Conservation (phyloP, 2,329 filamentous ascomycete genomes). For the Trichothecium roseum region DNA sequence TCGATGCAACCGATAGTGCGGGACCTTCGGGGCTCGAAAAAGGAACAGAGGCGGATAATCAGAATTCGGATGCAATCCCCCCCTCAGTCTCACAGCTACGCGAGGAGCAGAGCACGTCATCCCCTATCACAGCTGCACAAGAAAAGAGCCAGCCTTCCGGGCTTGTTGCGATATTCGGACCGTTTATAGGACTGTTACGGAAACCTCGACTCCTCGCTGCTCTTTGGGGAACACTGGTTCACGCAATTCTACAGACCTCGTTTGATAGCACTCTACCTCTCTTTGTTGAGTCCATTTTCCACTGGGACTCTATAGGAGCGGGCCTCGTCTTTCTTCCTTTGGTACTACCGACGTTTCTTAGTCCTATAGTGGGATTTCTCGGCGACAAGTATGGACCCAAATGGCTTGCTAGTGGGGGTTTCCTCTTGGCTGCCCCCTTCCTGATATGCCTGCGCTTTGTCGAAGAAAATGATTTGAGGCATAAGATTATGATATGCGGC, state of each 20-base stretch:
- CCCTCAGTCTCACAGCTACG: not conserved
- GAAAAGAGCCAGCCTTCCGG: not conserved
- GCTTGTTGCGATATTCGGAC: constrained; percentile 5
- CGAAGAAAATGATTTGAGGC: constrained; percentile 14
- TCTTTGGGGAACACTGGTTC: constrained; percentile 22
- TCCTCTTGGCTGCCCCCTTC: constrained; percentile 21
- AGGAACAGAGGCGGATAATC: too few species aligned
- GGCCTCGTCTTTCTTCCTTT: constrained; percentile 23
- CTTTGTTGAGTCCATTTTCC: constrained; percentile 16
- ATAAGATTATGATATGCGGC: constrained; percentile 21
- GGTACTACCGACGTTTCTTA: constrained; percentile 18
- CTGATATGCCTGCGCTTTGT: constrained; percentile 22
- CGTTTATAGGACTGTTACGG: constrained; percentile 14
- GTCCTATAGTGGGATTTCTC: constrained; percentile 18
- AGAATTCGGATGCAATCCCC: too few species aligned
- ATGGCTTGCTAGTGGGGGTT: constrained; percentile 21
- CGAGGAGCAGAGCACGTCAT: not conserved
- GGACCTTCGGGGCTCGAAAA: too few species aligned
- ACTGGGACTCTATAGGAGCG: constrained; percentile 21
- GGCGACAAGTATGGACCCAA: constrained; percentile 23
- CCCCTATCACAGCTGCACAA: not conserved
- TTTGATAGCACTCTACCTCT: constrained; percentile 24
- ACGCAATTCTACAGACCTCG: constrained; percentile 19
- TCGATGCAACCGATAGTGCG: constrained; percentile 1
- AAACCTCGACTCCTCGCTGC: constrained; percentile 21